Conservation (phyloP, 208 protist species). For the Endotrypanum monterogeii region DNA sequence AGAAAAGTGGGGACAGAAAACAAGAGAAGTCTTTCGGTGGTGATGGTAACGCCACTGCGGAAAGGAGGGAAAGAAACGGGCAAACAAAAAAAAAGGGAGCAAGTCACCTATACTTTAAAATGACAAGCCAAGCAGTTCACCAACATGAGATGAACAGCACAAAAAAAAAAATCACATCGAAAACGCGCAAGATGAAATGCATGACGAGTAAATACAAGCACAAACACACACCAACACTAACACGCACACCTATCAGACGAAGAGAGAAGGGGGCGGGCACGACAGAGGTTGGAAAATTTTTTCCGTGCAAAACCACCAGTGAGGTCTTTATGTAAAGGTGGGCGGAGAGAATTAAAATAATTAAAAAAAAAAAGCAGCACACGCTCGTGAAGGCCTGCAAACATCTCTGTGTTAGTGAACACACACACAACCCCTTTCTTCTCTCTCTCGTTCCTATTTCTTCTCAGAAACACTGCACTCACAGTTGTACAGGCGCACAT, state of each 20-base stretch:
- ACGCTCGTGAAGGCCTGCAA: neutral
- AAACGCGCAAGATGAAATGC: neutral
- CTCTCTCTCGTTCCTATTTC: neutral
- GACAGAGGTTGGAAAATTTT: too few species aligned
- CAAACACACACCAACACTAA: neutral
- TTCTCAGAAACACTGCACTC: neutral
- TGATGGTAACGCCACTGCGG: too few species aligned
- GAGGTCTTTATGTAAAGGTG: neutral
- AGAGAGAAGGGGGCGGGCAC: too few species aligned
- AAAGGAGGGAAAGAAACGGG: too few species aligned
- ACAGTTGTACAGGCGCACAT: too few species aligned
- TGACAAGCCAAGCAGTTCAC: too few species aligned
- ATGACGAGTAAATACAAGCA: neutral
- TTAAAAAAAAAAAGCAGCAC: neutral
- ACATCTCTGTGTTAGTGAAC: neutral
- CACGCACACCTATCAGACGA: too few species aligned
- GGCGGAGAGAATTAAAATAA: neutral
- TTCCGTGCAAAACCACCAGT: too few species aligned
- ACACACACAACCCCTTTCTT: neutral
- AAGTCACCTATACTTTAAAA: too few species aligned
- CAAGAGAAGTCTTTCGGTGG: neutral
- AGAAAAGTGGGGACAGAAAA: too few species aligned
- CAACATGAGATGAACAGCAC: neutral
- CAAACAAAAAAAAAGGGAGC: too few species aligned
- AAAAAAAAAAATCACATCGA: neutral